A percentile compares a stretch with the other conserved stretches of the same genome.
phyloP scores from a whole-genome alignment of 2,329 filamentous ascomycete species.

The Aulographum hederae region DNA sequence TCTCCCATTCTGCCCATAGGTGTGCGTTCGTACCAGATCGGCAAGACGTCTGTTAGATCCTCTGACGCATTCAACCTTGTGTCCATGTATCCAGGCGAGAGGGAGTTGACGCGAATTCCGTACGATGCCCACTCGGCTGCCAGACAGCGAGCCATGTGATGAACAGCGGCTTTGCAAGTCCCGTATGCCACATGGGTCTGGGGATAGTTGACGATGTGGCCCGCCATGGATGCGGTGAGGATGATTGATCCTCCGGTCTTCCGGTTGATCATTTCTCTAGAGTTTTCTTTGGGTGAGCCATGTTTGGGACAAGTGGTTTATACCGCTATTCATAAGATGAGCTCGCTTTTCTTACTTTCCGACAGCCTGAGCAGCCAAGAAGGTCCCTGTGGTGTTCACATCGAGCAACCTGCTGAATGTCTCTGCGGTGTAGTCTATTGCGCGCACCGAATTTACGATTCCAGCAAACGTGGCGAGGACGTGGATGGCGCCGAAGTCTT shows the following conservation, averaged over 20 bases:
- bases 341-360: too few species aligned
- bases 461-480: constrained; percentile 49
- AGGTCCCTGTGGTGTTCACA: constrained; percentile 54
- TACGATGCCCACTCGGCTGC: constrained; percentile 56
- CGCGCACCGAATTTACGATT: constrained; percentile 43
- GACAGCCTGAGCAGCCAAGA: constrained; percentile 51
- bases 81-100: constrained; percentile 63
- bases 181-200: constrained; percentile 60
- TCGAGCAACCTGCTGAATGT: constrained; percentile 48
- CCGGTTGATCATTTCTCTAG: constrained; percentile 32
- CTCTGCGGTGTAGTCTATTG: constrained; percentile 37
- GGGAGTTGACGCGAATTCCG: constrained; percentile 52
- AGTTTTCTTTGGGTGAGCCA: too few species aligned
- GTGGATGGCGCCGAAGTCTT: constrained; percentile 31
- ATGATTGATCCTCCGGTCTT: constrained; percentile 41
- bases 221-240: constrained; percentile 50
- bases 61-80: constrained; percentile 53
- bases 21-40: constrained; percentile 39
- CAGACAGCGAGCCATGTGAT: constrained; percentile 43
- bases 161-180: constrained; percentile 47
- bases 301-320: too few species aligned
- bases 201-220: constrained; percentile 50
- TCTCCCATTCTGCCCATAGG: constrained; percentile 47
- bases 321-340: too few species aligned
- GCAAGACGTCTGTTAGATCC: constrained; percentile 33